Conservation (phyloP, 2,329 filamentous ascomycete genomes). For the Phoma herbarum region DNA sequence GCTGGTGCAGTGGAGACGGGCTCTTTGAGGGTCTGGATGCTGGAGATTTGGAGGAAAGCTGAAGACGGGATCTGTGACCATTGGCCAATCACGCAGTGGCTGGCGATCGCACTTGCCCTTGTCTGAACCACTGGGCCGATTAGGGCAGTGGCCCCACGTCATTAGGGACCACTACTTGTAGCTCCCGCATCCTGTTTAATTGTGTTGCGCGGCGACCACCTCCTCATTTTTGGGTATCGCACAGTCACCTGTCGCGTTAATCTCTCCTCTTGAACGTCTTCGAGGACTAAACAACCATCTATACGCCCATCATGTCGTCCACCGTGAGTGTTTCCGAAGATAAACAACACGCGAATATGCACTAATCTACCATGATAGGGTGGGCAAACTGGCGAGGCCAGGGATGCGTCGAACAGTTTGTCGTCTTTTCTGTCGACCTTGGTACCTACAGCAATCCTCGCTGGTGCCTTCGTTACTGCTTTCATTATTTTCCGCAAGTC, state of each 20-base stretch:
- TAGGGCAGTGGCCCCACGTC: constrained; percentile 31
- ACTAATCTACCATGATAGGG: constrained; percentile 24
- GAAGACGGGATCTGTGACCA: background rate
- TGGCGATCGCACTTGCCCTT: constrained; percentile 17
- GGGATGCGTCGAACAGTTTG: constrained; percentile 57
- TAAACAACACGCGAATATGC: constrained; percentile 4
- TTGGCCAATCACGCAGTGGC: constrained; percentile 17
- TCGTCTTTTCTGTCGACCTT: constrained; percentile 51
- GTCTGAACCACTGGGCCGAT: constrained; percentile 25
- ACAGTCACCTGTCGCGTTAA: constrained; percentile 16
- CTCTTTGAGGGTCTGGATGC: constrained; percentile 25
- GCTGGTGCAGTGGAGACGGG: constrained; percentile 24
- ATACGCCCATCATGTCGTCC: constrained; percentile 34
- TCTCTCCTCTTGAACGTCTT: constrained; percentile 8
- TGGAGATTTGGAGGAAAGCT: constrained; percentile 16
- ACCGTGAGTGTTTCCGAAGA: constrained; percentile 24
- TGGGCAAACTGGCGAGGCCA: constrained; percentile 36
- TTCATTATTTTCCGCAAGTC: constrained; percentile 56
- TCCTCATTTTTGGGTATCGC: constrained; percentile 17
- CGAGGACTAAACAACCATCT: constrained; percentile 20
- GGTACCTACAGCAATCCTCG: constrained; percentile 42
- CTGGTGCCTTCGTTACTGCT: constrained; percentile 40
- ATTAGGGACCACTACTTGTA: constrained; percentile 24
- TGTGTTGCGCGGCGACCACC: constrained; percentile 24
- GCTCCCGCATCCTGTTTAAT: constrained; percentile 33